A percentile compares a stretch with the other conserved stretches of the same genome.
These are phyloP conservation scores for Withania somnifera DNA, from an alignment of 305 asterid genomes.

Conservation along the genomic window DNA sequence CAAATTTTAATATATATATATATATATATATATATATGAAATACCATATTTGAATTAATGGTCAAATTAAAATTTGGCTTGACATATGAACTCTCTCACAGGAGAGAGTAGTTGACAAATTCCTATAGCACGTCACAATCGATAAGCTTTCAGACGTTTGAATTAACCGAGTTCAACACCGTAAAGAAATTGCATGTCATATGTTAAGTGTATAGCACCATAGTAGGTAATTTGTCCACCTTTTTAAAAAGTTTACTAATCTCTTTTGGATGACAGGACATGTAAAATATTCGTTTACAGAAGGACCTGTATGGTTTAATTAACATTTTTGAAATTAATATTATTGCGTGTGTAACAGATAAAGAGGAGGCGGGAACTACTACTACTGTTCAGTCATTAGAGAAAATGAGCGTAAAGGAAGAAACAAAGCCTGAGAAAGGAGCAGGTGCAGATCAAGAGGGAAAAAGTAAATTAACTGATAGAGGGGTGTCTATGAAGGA, in stretches of 20 bases:
- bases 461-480: slow-evolving; percentile 4
- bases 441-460: background rate
- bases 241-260: too few species aligned
- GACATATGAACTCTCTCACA: background rate
- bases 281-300: background rate
- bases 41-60: too few species aligned
- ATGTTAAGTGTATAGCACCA: background rate
- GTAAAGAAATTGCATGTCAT: background rate
- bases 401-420: slow-evolving; percentile 22
- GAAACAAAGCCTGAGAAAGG: background rate
- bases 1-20: too few species aligned
- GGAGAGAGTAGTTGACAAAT: background rate
- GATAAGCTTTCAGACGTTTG: background rate
- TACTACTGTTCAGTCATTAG: slow-evolving; percentile 33
- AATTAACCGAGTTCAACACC: background rate
- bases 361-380: slow-evolving; percentile 35
- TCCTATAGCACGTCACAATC: background rate
- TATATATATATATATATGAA: too few species aligned
- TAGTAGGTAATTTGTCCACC: too few species aligned
- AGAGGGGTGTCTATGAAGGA: slow-evolving; percentile 49
- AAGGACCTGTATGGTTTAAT: too few species aligned
- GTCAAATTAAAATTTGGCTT: too few species aligned
- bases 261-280: background rate
- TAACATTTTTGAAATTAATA: background rate
- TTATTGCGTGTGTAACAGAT: slow-evolving; percentile 14